Base-by-base conservation (phyloP, 2,329 filamentous ascomycete genomes). In the Pseudogymnoascus sp. region DNA sequence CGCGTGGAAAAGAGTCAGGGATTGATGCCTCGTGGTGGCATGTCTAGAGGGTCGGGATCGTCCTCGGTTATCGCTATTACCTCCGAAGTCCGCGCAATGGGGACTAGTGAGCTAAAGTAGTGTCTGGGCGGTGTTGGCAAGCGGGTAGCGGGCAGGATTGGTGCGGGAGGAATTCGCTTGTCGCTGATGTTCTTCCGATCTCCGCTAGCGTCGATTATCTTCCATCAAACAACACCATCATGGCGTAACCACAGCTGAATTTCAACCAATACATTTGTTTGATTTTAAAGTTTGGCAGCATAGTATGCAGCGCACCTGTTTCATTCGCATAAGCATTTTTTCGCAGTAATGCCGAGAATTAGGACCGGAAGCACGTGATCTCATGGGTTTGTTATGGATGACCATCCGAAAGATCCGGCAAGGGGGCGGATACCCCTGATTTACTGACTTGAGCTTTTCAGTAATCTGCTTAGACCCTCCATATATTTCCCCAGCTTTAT, bases 161-260 rank as follows among this genome's bases (percentile, higher is more conserved):
- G 14, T 23, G 21, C 11, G 23, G 12, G 23, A 6, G 59, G n/a
- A 6, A 26, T 26, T 60, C 59, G 35, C 29, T 38, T 60, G 59
- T 60, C 59, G 59, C 59, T 43, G 31, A 16, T 39, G 23, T 3
- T 35, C 8, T 37, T 43, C 59, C 59, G 59, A 60, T 38, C 59
- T 60, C 59, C 59, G 59, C 59, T 60, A 60, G 59, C 59, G 43
- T 5, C 59, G 14, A 14, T 14, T 6, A 6, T 14, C 37, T 16
- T 16, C 37, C 16, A 39, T 39, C 37, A 16, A 16, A 39, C 37
- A 39, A 39, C 37, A 16, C 7, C 6, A n/a, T 16, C 31, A 11
- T 33, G 10, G 7, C 8, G 8, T 33, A 33, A 11, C 31, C 10
- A 33, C 31, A 3, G 37, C n/a, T 39, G n/a, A 39, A 39, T 39